Percentiles rank a stretch among this genome's conserved stretches.
phyloP scores from a whole-genome alignment of 306 rosid genomes.

The Vigna reflexopilosa region DNA sequence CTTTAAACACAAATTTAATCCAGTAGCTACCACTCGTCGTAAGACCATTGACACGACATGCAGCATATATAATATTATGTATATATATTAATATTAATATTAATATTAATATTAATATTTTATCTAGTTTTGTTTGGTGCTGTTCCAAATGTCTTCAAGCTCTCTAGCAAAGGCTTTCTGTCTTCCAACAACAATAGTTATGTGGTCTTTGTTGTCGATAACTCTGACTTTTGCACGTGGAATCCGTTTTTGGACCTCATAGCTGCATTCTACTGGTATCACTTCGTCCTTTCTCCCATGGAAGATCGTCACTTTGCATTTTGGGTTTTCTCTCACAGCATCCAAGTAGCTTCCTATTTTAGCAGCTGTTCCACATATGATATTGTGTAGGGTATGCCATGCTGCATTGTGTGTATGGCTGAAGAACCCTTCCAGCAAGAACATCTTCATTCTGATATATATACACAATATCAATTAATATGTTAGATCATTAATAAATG shows the following conservation, averaged over 20 bases:
- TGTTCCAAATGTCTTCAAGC: constrained; percentile 81
- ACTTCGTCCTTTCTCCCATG: constrained; percentile 86
- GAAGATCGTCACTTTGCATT: constrained; percentile 67
- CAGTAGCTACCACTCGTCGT: neutral
- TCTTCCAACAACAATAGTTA: constrained; percentile 88
- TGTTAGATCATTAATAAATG: constrained; percentile 45
- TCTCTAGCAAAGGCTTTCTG: constrained; percentile 79
- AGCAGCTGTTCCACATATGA: constrained; percentile 79
- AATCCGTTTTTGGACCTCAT: constrained; percentile 58
- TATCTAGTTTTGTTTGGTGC: constrained; percentile 45
- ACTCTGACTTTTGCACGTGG: constrained; percentile 75
- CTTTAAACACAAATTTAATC: constrained; percentile 27
- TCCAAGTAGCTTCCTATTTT: constrained; percentile 75
- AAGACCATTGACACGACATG: constrained; percentile 35
- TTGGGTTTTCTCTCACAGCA: constrained; percentile 54
- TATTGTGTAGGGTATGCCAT: constrained; percentile 97
- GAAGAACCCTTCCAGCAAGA: constrained; percentile 89
- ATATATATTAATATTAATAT: too few species aligned
- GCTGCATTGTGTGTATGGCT: constrained; percentile 98
- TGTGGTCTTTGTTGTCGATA: constrained; percentile 82
- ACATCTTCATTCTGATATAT: constrained; percentile 66
- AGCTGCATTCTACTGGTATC: constrained; percentile 82
- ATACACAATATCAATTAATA: too few species aligned
- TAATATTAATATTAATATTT: too few species aligned
- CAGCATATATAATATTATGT: neutral